Base-by-base conservation (phyloP, 192 early-diverging fungal genomes). In the Linnemannia schmuckeri region DNA sequence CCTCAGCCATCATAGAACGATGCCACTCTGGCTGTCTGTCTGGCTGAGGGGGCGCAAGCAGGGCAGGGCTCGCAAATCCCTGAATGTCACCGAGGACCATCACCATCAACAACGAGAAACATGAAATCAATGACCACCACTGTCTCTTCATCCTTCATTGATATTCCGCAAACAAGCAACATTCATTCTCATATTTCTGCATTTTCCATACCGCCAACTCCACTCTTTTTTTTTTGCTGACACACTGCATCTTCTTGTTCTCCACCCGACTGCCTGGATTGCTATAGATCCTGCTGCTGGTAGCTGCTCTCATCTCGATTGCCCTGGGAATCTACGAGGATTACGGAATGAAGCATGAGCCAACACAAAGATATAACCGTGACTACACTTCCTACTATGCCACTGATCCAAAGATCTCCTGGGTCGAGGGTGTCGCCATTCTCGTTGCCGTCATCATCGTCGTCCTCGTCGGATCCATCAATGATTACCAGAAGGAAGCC, bases 391-490 rank as follows among this genome's bases (percentile, higher is more conserved):
- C 93, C 27, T 88, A 87, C 37, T 54, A 72, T 41, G 83, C 61
- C 69, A 88, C 55, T 38, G 61, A 83, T 71, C 88, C 93, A 30
- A 92, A 93, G 79, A 91, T 96, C 41, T 91, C 94, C 66, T 97
- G 96, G 96, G 94, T 97, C 30, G 96, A 96, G 78, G 96, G 96
- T 35, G 95, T 96, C 41, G 95, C 95, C 10, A 97, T 96, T 70
- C 90, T 97, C 71, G 92, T 95, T 1, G 96, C 96, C 30, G 92
- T 97, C 54, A 54, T 94, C 12, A 93, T 97, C n/a, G 96, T 97
- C 10, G 92, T 96, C 17, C 76, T 94, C 18, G 95, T 95, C 40
- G 94, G 95, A 13, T 94, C 94, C 75, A 82, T 96, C 75, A 97
- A 97, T 75, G 96, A 97, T 88, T 96, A 90, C 70, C 95, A 96